Conservation (phyloP, 73 alveolate genomes). For the Paramecium caudatum region DNA sequence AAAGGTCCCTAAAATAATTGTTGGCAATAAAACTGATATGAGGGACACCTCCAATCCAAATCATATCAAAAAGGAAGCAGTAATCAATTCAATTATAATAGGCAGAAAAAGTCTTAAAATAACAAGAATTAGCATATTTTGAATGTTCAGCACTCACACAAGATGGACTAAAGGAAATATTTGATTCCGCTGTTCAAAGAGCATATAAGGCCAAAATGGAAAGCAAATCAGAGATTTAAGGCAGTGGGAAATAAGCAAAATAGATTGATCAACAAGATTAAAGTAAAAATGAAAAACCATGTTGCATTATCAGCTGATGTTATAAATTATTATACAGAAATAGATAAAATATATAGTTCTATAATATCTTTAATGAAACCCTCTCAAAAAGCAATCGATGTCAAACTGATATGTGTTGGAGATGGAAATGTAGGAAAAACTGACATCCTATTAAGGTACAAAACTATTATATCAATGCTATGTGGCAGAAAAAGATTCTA, state of each 20-base stretch:
- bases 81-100: slow-evolving; percentile 8
- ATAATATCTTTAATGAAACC: slow-evolving; percentile 19
- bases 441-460: slow-evolving; percentile 80
- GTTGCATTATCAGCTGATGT: slow-evolving; percentile 41
- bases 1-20: slow-evolving; percentile 80
- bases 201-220: background rate
- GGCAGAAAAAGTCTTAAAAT: slow-evolving; percentile 56
- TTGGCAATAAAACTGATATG: slow-evolving; percentile 86
- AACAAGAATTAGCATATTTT: slow-evolving; percentile 37
- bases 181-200: slow-evolving; percentile 63
- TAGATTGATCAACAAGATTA: background rate
- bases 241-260: background rate
- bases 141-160: slow-evolving; percentile 77
- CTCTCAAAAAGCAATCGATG: slow-evolving; percentile 21
- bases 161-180: slow-evolving; percentile 70
- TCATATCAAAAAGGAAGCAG: slow-evolving; percentile 60
- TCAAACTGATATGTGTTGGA: slow-evolving; percentile 84
- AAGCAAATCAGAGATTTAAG: background rate
- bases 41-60: slow-evolving; percentile 47
- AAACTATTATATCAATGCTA: slow-evolving; percentile 31
- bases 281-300: slow-evolving; percentile 8
- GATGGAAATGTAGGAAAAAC: slow-evolving; percentile 89
- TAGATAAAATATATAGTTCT: background rate
- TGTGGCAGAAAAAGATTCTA: slow-evolving; percentile 82
- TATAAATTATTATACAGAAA: too few species aligned